These are phyloP conservation scores for Tulasnella sp. DNA, from an alignment of 768 basidiomycete genomes.

Conservation along the genomic window DNA sequence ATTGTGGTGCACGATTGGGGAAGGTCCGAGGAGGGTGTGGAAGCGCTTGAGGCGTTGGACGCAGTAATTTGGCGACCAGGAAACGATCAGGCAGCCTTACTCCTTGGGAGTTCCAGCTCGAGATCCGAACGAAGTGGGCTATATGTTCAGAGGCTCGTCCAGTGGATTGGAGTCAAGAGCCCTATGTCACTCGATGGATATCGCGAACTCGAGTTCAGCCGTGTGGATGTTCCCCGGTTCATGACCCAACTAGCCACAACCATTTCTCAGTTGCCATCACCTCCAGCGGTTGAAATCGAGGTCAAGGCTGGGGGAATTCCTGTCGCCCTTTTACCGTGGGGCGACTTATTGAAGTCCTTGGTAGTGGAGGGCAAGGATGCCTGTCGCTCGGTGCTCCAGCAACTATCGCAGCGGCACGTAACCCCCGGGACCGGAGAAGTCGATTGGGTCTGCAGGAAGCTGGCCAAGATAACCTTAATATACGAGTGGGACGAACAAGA, in stretches of 20 bases:
- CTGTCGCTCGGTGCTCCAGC: neutral
- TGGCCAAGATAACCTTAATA: neutral
- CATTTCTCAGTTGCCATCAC: neutral
- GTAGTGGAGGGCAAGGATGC: neutral
- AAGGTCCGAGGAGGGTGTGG: no score
- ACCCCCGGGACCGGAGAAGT: neutral
- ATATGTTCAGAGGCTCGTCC: rapidly evolving
- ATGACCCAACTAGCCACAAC: neutral
- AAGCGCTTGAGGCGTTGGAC: neutral
- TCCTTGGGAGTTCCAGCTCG: neutral
- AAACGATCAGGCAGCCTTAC: neutral
- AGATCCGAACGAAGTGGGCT: neutral
- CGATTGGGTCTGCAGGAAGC: neutral
- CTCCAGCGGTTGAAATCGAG: neutral
- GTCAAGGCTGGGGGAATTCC: no score
- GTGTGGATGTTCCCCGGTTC: neutral
- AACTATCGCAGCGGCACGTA: neutral
- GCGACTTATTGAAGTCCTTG: neutral
- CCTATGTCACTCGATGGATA: neutral
- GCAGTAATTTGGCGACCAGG: neutral
- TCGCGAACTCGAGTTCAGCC: neutral
- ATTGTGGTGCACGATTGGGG: neutral
- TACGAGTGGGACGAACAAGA: neutral
- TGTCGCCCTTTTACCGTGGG: neutral
- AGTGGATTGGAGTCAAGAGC: neutral